Percentiles rank a stretch among this genome's conserved stretches.
Conservation (phyloP, 768 basidiomycete genomes). For the Suillus bovinus region DNA sequence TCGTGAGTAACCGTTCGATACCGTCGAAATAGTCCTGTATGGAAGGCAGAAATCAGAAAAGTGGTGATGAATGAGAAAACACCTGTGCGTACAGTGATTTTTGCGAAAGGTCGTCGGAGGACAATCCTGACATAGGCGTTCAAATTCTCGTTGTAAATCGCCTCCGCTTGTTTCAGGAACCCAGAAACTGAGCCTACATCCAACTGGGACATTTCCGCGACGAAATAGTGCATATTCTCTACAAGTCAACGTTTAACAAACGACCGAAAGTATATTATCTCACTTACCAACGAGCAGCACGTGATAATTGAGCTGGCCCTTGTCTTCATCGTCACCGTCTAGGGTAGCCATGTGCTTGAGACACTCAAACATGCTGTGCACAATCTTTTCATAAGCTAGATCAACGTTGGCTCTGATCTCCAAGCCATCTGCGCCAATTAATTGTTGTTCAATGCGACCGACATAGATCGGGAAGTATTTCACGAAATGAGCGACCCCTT, state of each 20-base stretch:
- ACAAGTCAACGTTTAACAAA: constrained; percentile 7
- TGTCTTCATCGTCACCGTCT: constrained; percentile 92
- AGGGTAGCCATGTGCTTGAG: constrained; percentile 96
- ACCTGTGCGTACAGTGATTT: constrained; percentile 67
- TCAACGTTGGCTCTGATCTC: constrained; percentile 81
- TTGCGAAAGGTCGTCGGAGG: constrained; percentile 81
- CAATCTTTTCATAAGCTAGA: constrained; percentile 83
- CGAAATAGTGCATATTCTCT: constrained; percentile 98
- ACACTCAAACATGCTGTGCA: constrained; percentile 88
- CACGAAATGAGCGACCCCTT: constrained; percentile 89
- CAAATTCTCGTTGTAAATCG: constrained; percentile 89
- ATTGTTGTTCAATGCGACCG: constrained; percentile 78
- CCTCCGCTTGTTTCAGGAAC: constrained; percentile 74
- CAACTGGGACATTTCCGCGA: constrained; percentile 75
- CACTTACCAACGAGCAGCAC: constrained; percentile 89
- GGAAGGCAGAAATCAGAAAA: not conserved
- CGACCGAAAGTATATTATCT: not conserved
- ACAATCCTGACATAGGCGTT: constrained; percentile 84
- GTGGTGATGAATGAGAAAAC: not conserved
- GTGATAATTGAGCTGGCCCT: constrained; percentile 95
- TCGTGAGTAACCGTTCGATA: constrained; percentile 82
- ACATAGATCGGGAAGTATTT: constrained; percentile 92
- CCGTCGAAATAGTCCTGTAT: constrained; percentile 92
- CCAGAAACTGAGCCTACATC: constrained; percentile 59
- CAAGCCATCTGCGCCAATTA: constrained; percentile 72